Percentiles rank a stretch among this genome's conserved stretches.
phyloP scores from a whole-genome alignment of 352 stramenopile genomes.

The Phytopythium helicoides region DNA sequence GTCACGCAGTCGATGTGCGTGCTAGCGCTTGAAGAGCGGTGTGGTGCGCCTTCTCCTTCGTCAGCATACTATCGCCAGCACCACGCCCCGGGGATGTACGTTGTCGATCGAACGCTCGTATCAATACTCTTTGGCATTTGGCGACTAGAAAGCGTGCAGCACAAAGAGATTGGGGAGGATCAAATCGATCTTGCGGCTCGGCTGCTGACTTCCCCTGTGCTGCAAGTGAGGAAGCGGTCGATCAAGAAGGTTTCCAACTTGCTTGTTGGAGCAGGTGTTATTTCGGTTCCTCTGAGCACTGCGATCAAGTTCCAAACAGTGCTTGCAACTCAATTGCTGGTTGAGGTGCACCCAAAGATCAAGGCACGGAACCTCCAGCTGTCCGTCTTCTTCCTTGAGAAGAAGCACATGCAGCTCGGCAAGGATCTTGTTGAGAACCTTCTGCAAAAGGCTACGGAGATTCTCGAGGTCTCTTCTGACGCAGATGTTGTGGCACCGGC shows the following conservation, averaged over 20 bases:
- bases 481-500: constrained; percentile 47
- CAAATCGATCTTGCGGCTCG: constrained; percentile 11
- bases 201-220: constrained; percentile 26
- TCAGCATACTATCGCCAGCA: constrained; percentile 4
- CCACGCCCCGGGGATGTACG: constrained; percentile 33
- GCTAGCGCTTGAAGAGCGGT: constrained; percentile 27
- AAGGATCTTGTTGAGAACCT: constrained; percentile 15
- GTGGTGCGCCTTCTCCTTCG: background rate
- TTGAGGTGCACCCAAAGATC: constrained; percentile 71
- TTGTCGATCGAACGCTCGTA: constrained; percentile 43
- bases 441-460: constrained; percentile 14
- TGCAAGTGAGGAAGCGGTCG: constrained; percentile 64
- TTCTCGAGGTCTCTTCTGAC: constrained; percentile 44
- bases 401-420: constrained; percentile 9
- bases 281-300: background rate
- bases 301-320: constrained; percentile 29
- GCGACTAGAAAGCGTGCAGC: constrained; percentile 10
- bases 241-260: constrained; percentile 51
- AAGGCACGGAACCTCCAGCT: constrained; percentile 51
- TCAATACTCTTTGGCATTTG: constrained; percentile 44
- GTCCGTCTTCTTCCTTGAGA: constrained; percentile 36
- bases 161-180: constrained; percentile 5
- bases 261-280: background rate
- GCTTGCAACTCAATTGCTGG: constrained; percentile 43
- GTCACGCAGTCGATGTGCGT: constrained; percentile 25